A percentile compares a stretch with the other conserved stretches of the same genome.
These are phyloP conservation scores for Fusarium oxysporum DNA, from an alignment of 2,329 filamentous ascomycete species.

Conservation along the genomic window DNA sequence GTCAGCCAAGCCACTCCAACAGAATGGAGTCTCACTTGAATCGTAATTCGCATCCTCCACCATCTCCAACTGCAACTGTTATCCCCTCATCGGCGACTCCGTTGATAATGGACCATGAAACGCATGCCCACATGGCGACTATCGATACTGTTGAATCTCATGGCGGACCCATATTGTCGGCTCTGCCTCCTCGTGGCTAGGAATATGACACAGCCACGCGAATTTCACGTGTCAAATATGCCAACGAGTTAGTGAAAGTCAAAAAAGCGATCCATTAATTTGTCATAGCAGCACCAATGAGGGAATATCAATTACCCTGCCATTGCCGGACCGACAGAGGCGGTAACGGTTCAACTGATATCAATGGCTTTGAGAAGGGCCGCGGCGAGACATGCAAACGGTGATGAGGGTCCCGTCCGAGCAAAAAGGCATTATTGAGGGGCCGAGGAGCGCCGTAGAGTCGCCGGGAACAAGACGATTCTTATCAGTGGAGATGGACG, in stretches of 20 bases:
- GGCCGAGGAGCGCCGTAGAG: conserved; percentile 34
- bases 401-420: background rate
- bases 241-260: background rate
- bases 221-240: conserved; percentile 30
- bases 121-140: conserved; percentile 26
- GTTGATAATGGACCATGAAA: conserved; percentile 2
- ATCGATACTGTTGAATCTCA: background rate
- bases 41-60: background rate
- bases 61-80: background rate
- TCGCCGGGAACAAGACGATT: conserved; percentile 15
- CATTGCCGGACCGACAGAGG: conserved; percentile 26
- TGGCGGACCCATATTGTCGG: background rate
- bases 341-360: background rate
- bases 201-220: conserved; percentile 28
- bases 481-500: conserved; percentile 31
- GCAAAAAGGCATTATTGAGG: conserved; percentile 29
- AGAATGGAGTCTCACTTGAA: conserved; percentile 19
- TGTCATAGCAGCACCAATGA: conserved; percentile 12
- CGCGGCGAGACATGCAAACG: conserved; percentile 8
- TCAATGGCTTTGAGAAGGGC: conserved; percentile 13
- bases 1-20: conserved; percentile 2
- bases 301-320: background rate
- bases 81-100: conserved; percentile 20
- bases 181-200: conserved; percentile 27
- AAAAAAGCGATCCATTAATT: background rate